Evolutionary conservation across 495 filamentous ascomycete species (phyloP).

Genomic region (Tetracladium setigerum): DNA sequence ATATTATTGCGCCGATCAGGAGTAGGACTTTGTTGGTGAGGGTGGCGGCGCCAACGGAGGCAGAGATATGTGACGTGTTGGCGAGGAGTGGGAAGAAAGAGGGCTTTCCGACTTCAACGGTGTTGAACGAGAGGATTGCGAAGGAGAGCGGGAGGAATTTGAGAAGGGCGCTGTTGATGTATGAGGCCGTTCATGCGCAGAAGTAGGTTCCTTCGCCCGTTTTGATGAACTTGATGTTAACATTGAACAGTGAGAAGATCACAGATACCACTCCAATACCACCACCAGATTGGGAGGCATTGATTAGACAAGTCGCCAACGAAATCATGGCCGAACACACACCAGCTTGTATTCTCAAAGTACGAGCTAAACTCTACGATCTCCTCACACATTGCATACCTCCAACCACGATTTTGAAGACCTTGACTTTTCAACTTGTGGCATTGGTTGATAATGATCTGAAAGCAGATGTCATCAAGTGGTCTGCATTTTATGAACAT

Average conservation of each 20-base stretch:
- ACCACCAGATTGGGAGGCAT: slow-evolving; percentile 90
- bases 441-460: slow-evolving; percentile 77
- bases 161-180: slow-evolving; percentile 85
- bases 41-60: slow-evolving; percentile 81
- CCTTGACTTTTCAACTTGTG: slow-evolving; percentile 87
- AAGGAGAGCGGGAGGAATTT: slow-evolving; percentile 89
- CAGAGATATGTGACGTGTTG: slow-evolving; percentile 74
- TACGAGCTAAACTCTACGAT: slow-evolving; percentile 90
- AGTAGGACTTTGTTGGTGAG: slow-evolving; percentile 83
- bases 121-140: slow-evolving; percentile 75
- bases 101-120: slow-evolving; percentile 60
- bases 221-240: background rate
- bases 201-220: slow-evolving; percentile 52
- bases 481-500: slow-evolving; percentile 96
- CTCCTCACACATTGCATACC: slow-evolving; percentile 95
- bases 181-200: slow-evolving; percentile 91
- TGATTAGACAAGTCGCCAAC: slow-evolving; percentile 78
- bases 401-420: slow-evolving; percentile 84
- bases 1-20: slow-evolving; percentile 95
- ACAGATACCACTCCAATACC: slow-evolving; percentile 83
- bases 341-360: slow-evolving; percentile 74
- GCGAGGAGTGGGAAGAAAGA: slow-evolving; percentile 68
- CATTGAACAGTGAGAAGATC: slow-evolving; percentile 67
- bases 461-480: slow-evolving; percentile 87
- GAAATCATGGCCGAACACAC: slow-evolving; percentile 90